phyloP scores from a whole-genome alignment of 331 rosid species.

The Rosa hybrid region DNA sequence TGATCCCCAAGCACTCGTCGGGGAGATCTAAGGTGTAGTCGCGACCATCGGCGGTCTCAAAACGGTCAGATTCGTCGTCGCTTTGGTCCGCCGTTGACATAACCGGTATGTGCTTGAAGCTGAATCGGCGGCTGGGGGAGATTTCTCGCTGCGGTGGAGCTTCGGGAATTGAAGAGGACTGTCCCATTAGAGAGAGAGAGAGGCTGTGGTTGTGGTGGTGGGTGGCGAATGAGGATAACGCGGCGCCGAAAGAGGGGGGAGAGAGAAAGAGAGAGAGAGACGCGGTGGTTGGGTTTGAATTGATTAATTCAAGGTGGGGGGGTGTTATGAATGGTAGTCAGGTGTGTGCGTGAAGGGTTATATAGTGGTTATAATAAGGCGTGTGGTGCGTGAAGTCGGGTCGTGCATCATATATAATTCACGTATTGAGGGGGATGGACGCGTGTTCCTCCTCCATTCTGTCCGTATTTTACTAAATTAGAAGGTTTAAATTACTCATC shows the following conservation, averaged over 20 bases:
- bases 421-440: neutral
- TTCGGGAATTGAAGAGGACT: constrained; percentile 47
- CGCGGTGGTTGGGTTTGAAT: constrained; percentile 1
- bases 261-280: neutral
- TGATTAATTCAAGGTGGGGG: constrained; percentile 5
- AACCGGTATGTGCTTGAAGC: constrained; percentile 21
- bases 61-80: constrained; percentile 15
- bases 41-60: constrained; percentile 14
- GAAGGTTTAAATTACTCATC: neutral
- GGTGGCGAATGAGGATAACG: neutral
- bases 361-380: neutral
- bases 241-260: constrained; percentile 2
- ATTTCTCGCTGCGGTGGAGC: constrained; percentile 28
- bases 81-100: neutral
- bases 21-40: constrained; percentile 61
- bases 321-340: neutral
- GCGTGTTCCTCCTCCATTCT: neutral
- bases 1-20: constrained; percentile 65
- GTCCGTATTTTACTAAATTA: neutral
- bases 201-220: neutral
- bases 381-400: neutral
- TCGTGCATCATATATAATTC: too few relatives aligned
- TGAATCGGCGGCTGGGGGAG: constrained; percentile 28
- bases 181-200: constrained; percentile 46
- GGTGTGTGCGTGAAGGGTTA: neutral